Conservation (phyloP, 805 yeast genomes). For the Barnettozyma populi region DNA sequence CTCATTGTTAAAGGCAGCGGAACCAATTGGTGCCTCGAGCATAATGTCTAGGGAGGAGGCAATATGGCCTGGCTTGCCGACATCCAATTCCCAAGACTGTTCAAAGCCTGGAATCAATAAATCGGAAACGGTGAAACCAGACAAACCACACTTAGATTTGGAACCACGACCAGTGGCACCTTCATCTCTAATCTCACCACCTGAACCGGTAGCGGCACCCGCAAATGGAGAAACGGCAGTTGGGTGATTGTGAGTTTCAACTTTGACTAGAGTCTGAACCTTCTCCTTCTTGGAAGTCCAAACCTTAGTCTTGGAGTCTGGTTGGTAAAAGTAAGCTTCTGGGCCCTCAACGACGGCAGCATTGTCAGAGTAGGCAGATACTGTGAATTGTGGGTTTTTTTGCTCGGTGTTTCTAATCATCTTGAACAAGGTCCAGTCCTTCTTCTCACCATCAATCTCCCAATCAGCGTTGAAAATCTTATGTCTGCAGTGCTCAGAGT, state of each 20-base stretch:
- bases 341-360: constrained; percentile 94
- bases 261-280: constrained; percentile 88
- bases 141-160: constrained; percentile 90
- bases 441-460: constrained; percentile 82
- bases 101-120: constrained; percentile 74
- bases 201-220: constrained; percentile 99
- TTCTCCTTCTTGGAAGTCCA: constrained; percentile 74
- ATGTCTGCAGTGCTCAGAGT: constrained; percentile 99
- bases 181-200: constrained; percentile 99
- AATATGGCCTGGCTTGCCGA: constrained; percentile 90
- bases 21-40: constrained; percentile 96
- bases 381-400: constrained; percentile 71
- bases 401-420: constrained; percentile 95
- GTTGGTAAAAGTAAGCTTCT: constrained; percentile 71
- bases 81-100: constrained; percentile 91
- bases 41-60: constrained; percentile 90
- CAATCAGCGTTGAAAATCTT: constrained; percentile 98
- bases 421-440: constrained; percentile 73
- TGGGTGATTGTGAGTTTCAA: constrained; percentile 98
- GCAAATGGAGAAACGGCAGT: constrained; percentile 99
- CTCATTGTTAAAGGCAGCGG: constrained; percentile 97
- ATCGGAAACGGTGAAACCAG: constrained; percentile 92
- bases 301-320: constrained; percentile 62
- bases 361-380: constrained; percentile 94
- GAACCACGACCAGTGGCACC: constrained; percentile 99